These are phyloP conservation scores for Penicillium chermesinum DNA, from an alignment of 495 filamentous ascomycete species.

Conservation along the genomic window DNA sequence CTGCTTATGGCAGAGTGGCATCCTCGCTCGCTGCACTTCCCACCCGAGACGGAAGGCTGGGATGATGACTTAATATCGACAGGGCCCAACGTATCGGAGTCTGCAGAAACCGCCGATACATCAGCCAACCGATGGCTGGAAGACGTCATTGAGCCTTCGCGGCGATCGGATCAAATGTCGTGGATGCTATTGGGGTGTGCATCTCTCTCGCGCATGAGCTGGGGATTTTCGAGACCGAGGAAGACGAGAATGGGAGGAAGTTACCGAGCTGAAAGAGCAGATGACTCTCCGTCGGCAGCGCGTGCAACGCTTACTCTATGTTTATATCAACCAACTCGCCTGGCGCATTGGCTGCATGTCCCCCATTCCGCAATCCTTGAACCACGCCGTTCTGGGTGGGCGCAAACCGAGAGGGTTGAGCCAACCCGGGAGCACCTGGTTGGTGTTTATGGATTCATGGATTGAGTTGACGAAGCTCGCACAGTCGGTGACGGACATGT, in stretches of 20 bases:
- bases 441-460: conserved; percentile 47
- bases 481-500: conserved; percentile 50
- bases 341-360: conserved; percentile 52
- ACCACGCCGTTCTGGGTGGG: conserved; percentile 35
- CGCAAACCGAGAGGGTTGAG: conserved; percentile 26
- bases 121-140: conserved; percentile 39
- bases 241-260: conserved; percentile 23
- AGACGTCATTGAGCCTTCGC: conserved; percentile 48
- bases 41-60: conserved; percentile 47
- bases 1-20: conserved; percentile 54
- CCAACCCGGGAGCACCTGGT: conserved; percentile 34
- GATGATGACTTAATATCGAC: conserved; percentile 37
- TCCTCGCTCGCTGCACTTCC: conserved; percentile 49
- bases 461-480: conserved; percentile 51
- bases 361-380: conserved; percentile 47
- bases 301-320: conserved; percentile 43
- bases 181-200: conserved; percentile 52
- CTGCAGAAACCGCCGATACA: conserved; percentile 10
- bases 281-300: conserved; percentile 40
- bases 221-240: conserved; percentile 45
- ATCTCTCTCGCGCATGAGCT: conserved; percentile 49
- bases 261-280: conserved; percentile 30
- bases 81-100: conserved; percentile 15
- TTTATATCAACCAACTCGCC: conserved; percentile 50
- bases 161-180: conserved; percentile 52